Evolutionary conservation across 305 asterid species (phyloP).

Genomic region (Fraxinus albicans): DNA sequence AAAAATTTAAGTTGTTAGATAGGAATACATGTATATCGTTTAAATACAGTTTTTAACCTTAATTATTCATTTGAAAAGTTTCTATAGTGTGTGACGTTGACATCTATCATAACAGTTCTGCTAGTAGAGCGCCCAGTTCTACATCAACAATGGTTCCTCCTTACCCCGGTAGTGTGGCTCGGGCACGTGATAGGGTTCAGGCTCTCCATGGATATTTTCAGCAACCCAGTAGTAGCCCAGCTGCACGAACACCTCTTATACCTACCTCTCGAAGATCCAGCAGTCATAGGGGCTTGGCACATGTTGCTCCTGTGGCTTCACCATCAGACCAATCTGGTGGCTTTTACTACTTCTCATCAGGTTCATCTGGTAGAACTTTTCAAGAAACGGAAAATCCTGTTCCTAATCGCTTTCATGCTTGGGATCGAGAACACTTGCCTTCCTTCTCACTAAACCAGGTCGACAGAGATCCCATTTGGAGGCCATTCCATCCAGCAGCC

Average conservation of each 20-base stretch:
- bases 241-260: slow-evolving; percentile 40
- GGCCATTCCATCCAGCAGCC: slow-evolving; percentile 51
- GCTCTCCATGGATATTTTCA: slow-evolving; percentile 62
- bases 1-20: not conserved
- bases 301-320: slow-evolving; percentile 46
- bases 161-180: slow-evolving; percentile 50
- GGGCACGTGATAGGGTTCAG: slow-evolving; percentile 57
- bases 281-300: slow-evolving; percentile 51
- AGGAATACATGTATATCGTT: not conserved
- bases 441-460: slow-evolving; percentile 30
- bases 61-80: not conserved
- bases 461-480: slow-evolving; percentile 65
- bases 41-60: not conserved
- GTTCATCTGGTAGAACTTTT: slow-evolving; percentile 51
- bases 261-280: slow-evolving; percentile 51
- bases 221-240: slow-evolving; percentile 47
- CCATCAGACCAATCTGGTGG: slow-evolving; percentile 57
- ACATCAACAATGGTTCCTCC: slow-evolving; percentile 55
- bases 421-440: slow-evolving; percentile 64
- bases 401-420: slow-evolving; percentile 38
- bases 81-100: not conserved
- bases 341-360: slow-evolving; percentile 50
- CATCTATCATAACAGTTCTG: slow-evolving; percentile 41
- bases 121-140: slow-evolving; percentile 66
- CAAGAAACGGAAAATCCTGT: slow-evolving; percentile 58